A percentile compares a stretch with the other conserved stretches of the same genome.
These are phyloP conservation scores for Condylostoma magnum DNA, from an alignment of 169 alveolate species.

Conservation along the genomic window DNA sequence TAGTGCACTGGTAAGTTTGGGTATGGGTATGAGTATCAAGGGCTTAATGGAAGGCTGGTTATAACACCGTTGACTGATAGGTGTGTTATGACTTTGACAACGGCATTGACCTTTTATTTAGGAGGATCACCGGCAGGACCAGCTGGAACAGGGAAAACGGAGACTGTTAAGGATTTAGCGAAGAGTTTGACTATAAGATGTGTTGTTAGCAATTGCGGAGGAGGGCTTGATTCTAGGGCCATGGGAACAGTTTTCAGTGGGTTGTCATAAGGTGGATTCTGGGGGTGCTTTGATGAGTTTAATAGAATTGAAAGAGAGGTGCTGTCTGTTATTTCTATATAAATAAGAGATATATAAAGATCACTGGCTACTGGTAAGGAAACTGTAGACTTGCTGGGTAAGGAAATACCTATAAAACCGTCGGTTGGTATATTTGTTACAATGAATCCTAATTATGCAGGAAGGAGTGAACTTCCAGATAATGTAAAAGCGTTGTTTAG, in stretches of 20 bases:
- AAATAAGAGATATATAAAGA: conserved; percentile 68
- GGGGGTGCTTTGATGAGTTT: conserved; percentile 90
- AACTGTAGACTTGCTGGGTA: conserved; percentile 53
- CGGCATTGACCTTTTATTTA: conserved; percentile 72
- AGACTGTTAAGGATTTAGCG: conserved; percentile 87
- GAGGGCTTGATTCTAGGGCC: conserved; percentile 76
- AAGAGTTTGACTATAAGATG: conserved; percentile 80
- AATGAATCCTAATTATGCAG: conserved; percentile 77
- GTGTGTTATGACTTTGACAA: conserved; percentile 83
- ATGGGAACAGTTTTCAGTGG: conserved; percentile 84
- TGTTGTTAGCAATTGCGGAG: conserved; percentile 84
- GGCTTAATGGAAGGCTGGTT: conserved; percentile 78
- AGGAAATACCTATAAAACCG: conserved; percentile 53
- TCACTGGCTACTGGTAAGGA: conserved; percentile 45
- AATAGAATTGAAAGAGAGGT: conserved; percentile 84
- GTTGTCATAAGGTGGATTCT: conserved; percentile 76
- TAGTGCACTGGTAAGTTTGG: conserved; percentile 81
- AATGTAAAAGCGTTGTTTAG: conserved; percentile 81
- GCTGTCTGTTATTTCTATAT: conserved; percentile 81
- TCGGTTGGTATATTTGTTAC: conserved; percentile 81
- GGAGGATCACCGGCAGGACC: conserved; percentile 91
- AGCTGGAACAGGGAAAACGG: conserved; percentile 89
- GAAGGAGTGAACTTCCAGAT: conserved; percentile 80
- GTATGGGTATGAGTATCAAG: conserved; percentile 80
- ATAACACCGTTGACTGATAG: conserved; percentile 86